Evolutionary conservation across 768 basidiomycete species (phyloP).

Genomic region (Lyophyllum semitale): DNA sequence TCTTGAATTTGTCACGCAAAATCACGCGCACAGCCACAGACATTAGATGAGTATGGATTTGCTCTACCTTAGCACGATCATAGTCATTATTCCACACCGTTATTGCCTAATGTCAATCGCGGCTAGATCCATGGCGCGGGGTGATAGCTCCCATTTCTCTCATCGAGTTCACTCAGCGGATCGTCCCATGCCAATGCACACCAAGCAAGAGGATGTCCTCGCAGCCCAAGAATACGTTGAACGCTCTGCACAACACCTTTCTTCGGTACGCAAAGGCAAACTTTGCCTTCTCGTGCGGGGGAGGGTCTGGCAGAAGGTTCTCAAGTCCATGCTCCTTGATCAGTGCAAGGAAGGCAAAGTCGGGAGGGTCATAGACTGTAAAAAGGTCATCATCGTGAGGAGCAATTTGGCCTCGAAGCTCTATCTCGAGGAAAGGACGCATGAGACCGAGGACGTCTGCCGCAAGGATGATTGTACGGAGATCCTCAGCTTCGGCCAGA

Average conservation of each 20-base stretch:
- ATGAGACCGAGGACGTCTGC: constrained; percentile 13
- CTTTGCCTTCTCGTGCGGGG: neutral
- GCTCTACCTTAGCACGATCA: no score
- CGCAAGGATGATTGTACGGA: constrained; percentile 4
- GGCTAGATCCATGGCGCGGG: neutral
- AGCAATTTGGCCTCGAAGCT: constrained; percentile 7
- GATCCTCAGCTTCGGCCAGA: neutral
- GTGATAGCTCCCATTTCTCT: neutral
- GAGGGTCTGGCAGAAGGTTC: neutral
- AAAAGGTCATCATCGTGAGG: constrained; percentile 2
- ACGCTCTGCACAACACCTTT: neutral
- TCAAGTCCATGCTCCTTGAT: constrained; percentile 5
- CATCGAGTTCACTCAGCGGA: neutral
- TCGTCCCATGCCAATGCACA: constrained; percentile 1
- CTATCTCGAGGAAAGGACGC: constrained; percentile 9
- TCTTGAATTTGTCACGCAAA: no score
- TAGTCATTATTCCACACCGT: neutral
- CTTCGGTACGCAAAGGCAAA: neutral
- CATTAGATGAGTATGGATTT: no score
- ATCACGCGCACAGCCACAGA: no score
- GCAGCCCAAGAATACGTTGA: constrained; percentile 8
- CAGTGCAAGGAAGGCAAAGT: constrained; percentile 1
- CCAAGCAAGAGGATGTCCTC: neutral
- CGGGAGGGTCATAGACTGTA: constrained; percentile 6
- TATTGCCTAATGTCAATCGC: neutral